Percentiles rank a stretch among this genome's conserved stretches.
phyloP scores from a whole-genome alignment of 345 rosid genomes.

The Syzygium aromaticum region DNA sequence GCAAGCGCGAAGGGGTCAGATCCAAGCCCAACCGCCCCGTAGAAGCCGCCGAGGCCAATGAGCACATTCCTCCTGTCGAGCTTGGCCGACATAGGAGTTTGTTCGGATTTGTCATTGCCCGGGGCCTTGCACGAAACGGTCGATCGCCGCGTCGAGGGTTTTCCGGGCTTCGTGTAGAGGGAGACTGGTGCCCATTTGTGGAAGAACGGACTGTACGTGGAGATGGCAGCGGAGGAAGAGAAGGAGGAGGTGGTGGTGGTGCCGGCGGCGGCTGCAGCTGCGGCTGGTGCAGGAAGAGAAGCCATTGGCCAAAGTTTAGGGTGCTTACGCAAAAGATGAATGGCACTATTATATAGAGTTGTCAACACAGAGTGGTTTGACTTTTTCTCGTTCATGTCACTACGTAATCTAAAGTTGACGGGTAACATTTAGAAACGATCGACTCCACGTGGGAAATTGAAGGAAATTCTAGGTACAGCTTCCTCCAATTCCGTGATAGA shows the following conservation, averaged over 20 bases:
- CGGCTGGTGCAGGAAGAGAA: conserved; percentile 1
- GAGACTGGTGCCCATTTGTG: not conserved
- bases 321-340: not conserved
- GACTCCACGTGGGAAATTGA: not conserved
- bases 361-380: not conserved
- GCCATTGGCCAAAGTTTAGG: not conserved
- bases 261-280: not conserved
- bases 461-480: not conserved
- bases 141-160: not conserved
- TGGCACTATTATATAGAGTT: not conserved
- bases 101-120: not conserved
- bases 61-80: conserved; percentile 44
- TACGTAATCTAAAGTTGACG: not conserved
- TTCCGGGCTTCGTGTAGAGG: not conserved
- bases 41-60: conserved; percentile 47
- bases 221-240: not conserved
- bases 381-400: not conserved
- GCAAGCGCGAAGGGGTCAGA: conserved; percentile 26
- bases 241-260: not conserved
- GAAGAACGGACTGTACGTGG: not conserved
- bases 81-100: not conserved
- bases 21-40: conserved; percentile 20
- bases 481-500: not conserved
- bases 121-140: conserved; percentile 7
- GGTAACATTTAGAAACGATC: not conserved